Evolutionary conservation across 2,329 filamentous ascomycete genomes (phyloP).

Genomic region (Lachnum nothofagi): DNA sequence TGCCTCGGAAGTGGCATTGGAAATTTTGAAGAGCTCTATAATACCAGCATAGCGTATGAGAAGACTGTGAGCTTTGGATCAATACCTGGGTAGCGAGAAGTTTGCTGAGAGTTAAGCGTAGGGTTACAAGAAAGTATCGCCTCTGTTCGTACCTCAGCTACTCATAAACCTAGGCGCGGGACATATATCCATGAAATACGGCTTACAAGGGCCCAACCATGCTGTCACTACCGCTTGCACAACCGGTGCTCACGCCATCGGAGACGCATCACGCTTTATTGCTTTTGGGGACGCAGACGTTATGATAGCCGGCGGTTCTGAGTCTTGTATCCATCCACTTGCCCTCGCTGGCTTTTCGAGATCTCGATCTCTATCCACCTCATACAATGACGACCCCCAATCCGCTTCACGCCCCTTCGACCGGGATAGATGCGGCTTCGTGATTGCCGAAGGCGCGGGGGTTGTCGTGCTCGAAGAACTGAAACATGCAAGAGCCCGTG

Average conservation of each 20-base stretch:
- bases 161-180: conserved; percentile 94
- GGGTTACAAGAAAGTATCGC: conserved; percentile 91
- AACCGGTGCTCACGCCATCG: conserved; percentile 89
- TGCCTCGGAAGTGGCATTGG: conserved; percentile 94
- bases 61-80: conserved; percentile 49
- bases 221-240: conserved; percentile 92
- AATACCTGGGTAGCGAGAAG: background rate
- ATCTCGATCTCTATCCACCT: conserved; percentile 77
- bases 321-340: conserved; percentile 92
- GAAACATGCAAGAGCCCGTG: conserved; percentile 75
- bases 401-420: conserved; percentile 85
- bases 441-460: conserved; percentile 87
- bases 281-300: conserved; percentile 86
- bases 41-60: conserved; percentile 72
- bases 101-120: conserved; percentile 35
- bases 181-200: conserved; percentile 88
- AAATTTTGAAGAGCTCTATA: conserved; percentile 84
- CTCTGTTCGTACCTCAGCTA: conserved; percentile 85
- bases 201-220: conserved; percentile 87
- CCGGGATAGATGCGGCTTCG: conserved; percentile 71
- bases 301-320: conserved; percentile 92
- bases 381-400: conserved; percentile 67
- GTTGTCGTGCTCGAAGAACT: conserved; percentile 85
- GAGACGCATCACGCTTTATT: conserved; percentile 89
- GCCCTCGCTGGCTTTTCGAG: conserved; percentile 88